Base-by-base conservation (phyloP, 2,329 filamentous ascomycete species). In the Penicillium crustosum region DNA sequence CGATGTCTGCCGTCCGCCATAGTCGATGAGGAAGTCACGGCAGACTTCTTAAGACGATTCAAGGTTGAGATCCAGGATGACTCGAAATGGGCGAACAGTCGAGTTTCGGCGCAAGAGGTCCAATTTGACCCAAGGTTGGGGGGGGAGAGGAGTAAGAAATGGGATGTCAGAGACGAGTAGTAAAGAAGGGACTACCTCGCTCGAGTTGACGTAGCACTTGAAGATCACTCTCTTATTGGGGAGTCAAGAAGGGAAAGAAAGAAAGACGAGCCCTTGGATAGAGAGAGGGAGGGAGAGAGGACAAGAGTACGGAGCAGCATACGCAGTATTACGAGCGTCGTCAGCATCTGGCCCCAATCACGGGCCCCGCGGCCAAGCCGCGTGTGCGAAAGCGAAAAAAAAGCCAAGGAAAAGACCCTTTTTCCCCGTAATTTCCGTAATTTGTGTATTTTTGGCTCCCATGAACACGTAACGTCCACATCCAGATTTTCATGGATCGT, bases 301-400 rank as follows among this genome's bases (percentile, higher is more conserved):
- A 43, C 29, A 43, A 55, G 55, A 49, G 54, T 58, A 51, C 25
- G 29, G 31, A 39, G 17, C 56, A 36, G 56, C 53, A 57, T 64
- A 60, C 60, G 49, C n/a, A 49, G 61, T 58, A 66, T 66, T 64
- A 66, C 64, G 67, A 70, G 70, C 72, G 72, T 74, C 72, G 72
- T 74, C 72, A 74, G 72, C 72, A 64, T 68, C 58, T 66, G 56
- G 61, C 67, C 68, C 72, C 70, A 74, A 73, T 74, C 70, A 73
- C 62, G 62, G 61, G 65, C 60, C 63, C 65, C 63, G 62, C 67
- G 63, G 63, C 64, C 70, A 73, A 71, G 72, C 72, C 72, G 72
- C 72, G 72, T 73, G 70, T 72, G 66, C 66, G 60, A 67, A 68
- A 68, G 12, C 29, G 61, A 64, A 65, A 66, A 60, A 63, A 63